A percentile compares a stretch with the other conserved stretches of the same genome.
Evolutionary conservation across 768 basidiomycete species (phyloP).

Genomic region (Nidularia sp.): DNA sequence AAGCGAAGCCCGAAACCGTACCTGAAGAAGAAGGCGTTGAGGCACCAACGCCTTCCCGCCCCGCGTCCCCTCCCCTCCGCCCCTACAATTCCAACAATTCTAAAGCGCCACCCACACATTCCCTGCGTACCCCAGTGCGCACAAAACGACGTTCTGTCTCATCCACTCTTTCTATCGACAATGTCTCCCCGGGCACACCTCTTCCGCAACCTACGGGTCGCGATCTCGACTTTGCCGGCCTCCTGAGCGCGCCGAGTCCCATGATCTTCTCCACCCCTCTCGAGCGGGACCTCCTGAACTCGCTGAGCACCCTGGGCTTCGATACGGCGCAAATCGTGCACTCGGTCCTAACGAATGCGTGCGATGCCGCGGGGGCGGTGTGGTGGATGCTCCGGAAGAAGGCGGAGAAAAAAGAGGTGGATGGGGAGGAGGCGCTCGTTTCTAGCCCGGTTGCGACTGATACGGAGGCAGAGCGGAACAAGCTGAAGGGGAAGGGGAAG

Average conservation of each 20-base stretch:
- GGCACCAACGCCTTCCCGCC: neutral
- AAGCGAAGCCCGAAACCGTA: conserved; percentile 39
- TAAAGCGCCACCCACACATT: conserved; percentile 53
- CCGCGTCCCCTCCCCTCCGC: conserved; percentile 18
- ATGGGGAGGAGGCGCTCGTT: conserved; percentile 4
- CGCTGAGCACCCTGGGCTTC: conserved; percentile 72
- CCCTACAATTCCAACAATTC: conserved; percentile 22
- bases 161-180: conserved; percentile 59
- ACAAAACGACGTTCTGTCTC: conserved; percentile 96
- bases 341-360: conserved; percentile 87
- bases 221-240: conserved; percentile 56
- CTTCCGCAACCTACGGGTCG: conserved; percentile 33
- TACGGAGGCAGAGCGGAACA: conserved; percentile 9
- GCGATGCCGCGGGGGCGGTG: conserved; percentile 83
- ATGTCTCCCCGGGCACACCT: conserved; percentile 21
- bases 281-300: conserved; percentile 78
- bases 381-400: conserved; percentile 97
- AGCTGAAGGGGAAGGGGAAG: conserved; percentile 9
- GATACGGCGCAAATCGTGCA: conserved; percentile 96
- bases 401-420: neutral
- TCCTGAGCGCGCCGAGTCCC: conserved; percentile 63
- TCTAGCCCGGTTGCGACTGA: conserved; percentile 11
- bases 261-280: conserved; percentile 84
- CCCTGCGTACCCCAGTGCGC: conserved; percentile 85
- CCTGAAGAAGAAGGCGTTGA: conserved; percentile 44